Evolutionary conservation across 805 yeast genomes (phyloP), one percentile per base, ranked within the genome.

Genomic region (Candida ortonii): DNA sequence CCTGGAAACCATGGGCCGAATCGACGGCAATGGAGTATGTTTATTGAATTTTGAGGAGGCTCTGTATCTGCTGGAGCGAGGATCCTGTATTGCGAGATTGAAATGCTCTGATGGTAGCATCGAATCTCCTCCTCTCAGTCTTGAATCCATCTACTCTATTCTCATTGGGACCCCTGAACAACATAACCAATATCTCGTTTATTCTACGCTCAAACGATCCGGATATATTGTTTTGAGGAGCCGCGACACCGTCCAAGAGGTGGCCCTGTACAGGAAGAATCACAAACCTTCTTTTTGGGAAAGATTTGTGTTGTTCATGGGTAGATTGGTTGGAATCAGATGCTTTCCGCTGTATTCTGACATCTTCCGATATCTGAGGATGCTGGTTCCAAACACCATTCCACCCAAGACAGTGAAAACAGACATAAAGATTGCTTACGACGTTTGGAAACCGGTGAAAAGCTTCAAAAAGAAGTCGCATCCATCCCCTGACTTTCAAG

Each of bases 361-460:
- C n/a, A n/a, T n/a, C n/a, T n/a, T n/a, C n/a, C n/a, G n/a, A n/a
- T n/a, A n/a, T n/a, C n/a, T n/a, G n/a, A n/a, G n/a, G n/a, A n/a
- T n/a, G n/a, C n/a, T n/a, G n/a, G n/a, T n/a, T n/a, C n/a, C n/a
- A n/a, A n/a, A n/a, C n/a, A n/a, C n/a, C n/a, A n/a, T n/a, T n/a
- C n/a, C n/a, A n/a, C n/a, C n/a, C n/a, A n/a, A n/a, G n/a, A n/a
- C n/a, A n/a, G n/a, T n/a, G n/a, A n/a, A n/a, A n/a, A n/a, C n/a
- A n/a, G n/a, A n/a, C n/a, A n/a, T n/a, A n/a, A n/a, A n/a, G 5
- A 60, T 82, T 3, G 64, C 73, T 0, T 88, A 67, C 48, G 69
- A 82, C 49, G 84, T 85, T 3, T 89, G 96, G 96, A 87, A 84
- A 54, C 97, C 97, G 2, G 64, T 70, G 2, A 70, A 84, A 0